Percentiles rank a stretch among this genome's conserved stretches.
These are phyloP conservation scores for Trichocladium uniseriatum DNA, from an alignment of 495 filamentous ascomycete genomes.

Conservation along the genomic window DNA sequence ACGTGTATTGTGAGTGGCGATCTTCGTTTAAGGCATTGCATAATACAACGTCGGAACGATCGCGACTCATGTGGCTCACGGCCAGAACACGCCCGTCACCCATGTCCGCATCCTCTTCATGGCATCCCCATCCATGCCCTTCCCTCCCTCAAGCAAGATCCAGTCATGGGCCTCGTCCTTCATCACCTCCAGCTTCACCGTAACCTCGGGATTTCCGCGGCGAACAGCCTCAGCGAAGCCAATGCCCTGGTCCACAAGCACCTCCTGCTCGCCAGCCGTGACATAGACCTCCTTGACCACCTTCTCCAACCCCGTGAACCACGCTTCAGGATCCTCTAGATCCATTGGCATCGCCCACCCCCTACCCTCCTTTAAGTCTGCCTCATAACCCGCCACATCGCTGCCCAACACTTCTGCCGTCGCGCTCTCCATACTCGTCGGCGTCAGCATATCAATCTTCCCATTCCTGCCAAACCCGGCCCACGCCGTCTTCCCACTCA, in stretches of 20 bases:
- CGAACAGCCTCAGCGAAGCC: slow-evolving; percentile 10
- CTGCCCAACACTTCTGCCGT: neutral
- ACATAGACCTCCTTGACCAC: slow-evolving; percentile 15
- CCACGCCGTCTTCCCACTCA: slow-evolving; percentile 7
- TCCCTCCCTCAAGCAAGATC: slow-evolving; percentile 16
- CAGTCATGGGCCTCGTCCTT: slow-evolving; percentile 21
- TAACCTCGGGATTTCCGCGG: slow-evolving; percentile 1
- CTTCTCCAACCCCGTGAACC: slow-evolving; percentile 18
- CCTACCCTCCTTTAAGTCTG: slow-evolving; percentile 7
- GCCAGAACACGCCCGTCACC: slow-evolving; percentile 8
- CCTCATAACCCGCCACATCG: neutral
- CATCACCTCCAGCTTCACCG: slow-evolving; percentile 11
- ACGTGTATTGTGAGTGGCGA: too few relatives aligned
- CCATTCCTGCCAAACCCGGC: slow-evolving; percentile 11
- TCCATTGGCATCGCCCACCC: slow-evolving; percentile 22
- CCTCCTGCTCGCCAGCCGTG: slow-evolving; percentile 19
- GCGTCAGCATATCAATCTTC: slow-evolving; percentile 25
- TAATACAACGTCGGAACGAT: neutral
- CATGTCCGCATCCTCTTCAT: slow-evolving; percentile 19
- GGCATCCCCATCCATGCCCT: slow-evolving; percentile 11
- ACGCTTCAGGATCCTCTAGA: slow-evolving; percentile 12
- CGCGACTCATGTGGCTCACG: neutral
- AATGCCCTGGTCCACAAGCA: slow-evolving; percentile 16
- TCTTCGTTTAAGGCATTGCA: too few relatives aligned
- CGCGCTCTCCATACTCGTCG: neutral